Evolutionary conservation across 805 yeast genomes (phyloP).

Genomic region (Saccharomycopsis fodiens): DNA sequence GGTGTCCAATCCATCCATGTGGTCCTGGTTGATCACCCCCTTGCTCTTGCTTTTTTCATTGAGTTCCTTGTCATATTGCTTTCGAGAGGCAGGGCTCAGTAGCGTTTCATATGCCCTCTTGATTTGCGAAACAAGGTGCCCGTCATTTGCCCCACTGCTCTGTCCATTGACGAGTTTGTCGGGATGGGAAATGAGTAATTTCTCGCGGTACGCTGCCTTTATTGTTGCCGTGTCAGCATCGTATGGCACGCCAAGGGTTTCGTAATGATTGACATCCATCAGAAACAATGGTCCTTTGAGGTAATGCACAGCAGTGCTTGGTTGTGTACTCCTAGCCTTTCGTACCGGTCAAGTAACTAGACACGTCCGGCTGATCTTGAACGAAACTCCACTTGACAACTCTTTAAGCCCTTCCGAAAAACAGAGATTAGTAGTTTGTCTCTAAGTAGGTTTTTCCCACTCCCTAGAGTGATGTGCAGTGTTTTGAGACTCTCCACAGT

Average conservation of each 20-base stretch:
- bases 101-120: conserved; percentile 60
- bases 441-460: too few relatives aligned
- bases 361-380: too few relatives aligned
- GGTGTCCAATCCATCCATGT: conserved; percentile 55
- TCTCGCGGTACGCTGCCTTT: conserved; percentile 54
- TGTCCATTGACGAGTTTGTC: conserved; percentile 48
- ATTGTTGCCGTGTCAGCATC: conserved; percentile 35
- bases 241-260: conserved; percentile 44
- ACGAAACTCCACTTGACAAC: too few relatives aligned
- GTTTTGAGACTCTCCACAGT: too few relatives aligned
- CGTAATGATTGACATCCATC: conserved; percentile 36
- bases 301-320: too few relatives aligned
- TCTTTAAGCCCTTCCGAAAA: too few relatives aligned
- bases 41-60: conserved; percentile 24
- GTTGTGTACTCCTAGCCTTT: too few relatives aligned
- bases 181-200: conserved; percentile 65
- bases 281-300: too few relatives aligned
- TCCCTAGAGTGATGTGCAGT: too few relatives aligned
- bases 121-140: conserved; percentile 36
- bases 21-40: conserved; percentile 36
- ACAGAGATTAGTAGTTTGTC: too few relatives aligned
- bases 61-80: conserved; percentile 46
- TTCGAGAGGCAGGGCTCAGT: conserved; percentile 32
- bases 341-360: too few relatives aligned
- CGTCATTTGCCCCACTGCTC: conserved; percentile 3